Conservation (phyloP, 768 basidiomycete species). For the Postia placenta region DNA sequence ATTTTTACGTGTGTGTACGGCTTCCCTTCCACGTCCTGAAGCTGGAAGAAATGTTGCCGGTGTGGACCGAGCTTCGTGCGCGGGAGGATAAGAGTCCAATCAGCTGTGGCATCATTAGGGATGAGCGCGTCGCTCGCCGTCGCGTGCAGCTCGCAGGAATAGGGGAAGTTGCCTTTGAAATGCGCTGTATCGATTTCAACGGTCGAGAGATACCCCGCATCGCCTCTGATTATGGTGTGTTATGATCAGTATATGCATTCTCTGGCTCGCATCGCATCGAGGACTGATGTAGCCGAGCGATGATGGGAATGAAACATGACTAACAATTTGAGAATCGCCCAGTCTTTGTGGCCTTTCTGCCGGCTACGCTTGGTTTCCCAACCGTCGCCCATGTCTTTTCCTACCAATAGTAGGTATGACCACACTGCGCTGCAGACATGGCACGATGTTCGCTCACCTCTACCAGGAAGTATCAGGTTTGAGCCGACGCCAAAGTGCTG, state of each 20-base stretch:
- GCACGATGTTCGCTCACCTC: slow-evolving; percentile 46
- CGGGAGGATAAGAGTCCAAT: slow-evolving; percentile 74
- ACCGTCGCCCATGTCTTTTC: slow-evolving; percentile 94
- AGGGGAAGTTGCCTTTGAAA: slow-evolving; percentile 95
- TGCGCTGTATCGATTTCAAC: slow-evolving; percentile 91
- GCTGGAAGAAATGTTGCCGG: slow-evolving; percentile 82
- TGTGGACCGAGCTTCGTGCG: slow-evolving; percentile 83
- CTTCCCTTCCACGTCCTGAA: slow-evolving; percentile 54
- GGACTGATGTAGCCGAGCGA: not conserved
- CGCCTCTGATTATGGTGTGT: slow-evolving; percentile 43
- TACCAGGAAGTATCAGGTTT: slow-evolving; percentile 87
- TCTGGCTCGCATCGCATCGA: no score
- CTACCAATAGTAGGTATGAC: slow-evolving; percentile 20
- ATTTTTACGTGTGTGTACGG: slow-evolving; percentile 80
- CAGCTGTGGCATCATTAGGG: slow-evolving; percentile 27
- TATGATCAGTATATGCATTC: not conserved
- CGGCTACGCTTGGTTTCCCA: slow-evolving; percentile 97
- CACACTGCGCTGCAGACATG: no score
- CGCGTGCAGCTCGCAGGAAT: slow-evolving; percentile 77
- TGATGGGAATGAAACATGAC: slow-evolving; percentile 21
- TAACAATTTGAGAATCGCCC: slow-evolving; percentile 86
- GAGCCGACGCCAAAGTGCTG: slow-evolving; percentile 93
- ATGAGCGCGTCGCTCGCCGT: slow-evolving; percentile 30
- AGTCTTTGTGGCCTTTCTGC: slow-evolving; percentile 77
- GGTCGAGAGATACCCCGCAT: slow-evolving; percentile 63